A percentile compares a stretch with the other conserved stretches of the same genome.
Conservation (phyloP, 352 stramenopile genomes). For the Phytophthora nicotianae region DNA sequence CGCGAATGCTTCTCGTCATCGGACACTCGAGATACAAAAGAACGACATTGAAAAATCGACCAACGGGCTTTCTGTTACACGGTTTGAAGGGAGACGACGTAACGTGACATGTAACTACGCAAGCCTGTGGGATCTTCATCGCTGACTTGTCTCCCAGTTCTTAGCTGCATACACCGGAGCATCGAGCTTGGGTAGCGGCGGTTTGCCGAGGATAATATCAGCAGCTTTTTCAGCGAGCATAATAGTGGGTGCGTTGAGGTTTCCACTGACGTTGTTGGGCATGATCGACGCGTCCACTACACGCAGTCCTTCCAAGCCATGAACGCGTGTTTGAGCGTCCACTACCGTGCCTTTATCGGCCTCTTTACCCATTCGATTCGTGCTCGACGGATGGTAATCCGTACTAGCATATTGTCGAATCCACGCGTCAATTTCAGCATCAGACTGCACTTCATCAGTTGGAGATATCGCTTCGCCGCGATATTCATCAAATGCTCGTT, state of each 20-base stretch:
- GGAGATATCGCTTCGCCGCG: slow-evolving; percentile 76
- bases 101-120: slow-evolving; percentile 15
- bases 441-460: slow-evolving; percentile 46
- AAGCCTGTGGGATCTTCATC: slow-evolving; percentile 34
- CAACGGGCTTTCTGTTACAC: not conserved
- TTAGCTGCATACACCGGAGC: slow-evolving; percentile 60
- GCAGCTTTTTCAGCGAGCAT: slow-evolving; percentile 92
- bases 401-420: slow-evolving; percentile 77
- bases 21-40: not conserved
- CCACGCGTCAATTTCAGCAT: slow-evolving; percentile 80
- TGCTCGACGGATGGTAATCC: slow-evolving; percentile 88
- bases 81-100: not conserved
- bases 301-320: slow-evolving; percentile 84
- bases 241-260: slow-evolving; percentile 92
- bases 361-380: slow-evolving; percentile 81
- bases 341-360: slow-evolving; percentile 74
- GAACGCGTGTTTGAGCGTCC: slow-evolving; percentile 79
- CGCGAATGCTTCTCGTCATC: not conserved
- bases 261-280: slow-evolving; percentile 93
- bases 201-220: slow-evolving; percentile 86
- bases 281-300: slow-evolving; percentile 93
- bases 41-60: not conserved
- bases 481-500: slow-evolving; percentile 79
- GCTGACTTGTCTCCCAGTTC: slow-evolving; percentile 69
- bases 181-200: slow-evolving; percentile 56